Base-by-base conservation (phyloP, 768 basidiomycete genomes). In the Boletus eberwhitei region DNA sequence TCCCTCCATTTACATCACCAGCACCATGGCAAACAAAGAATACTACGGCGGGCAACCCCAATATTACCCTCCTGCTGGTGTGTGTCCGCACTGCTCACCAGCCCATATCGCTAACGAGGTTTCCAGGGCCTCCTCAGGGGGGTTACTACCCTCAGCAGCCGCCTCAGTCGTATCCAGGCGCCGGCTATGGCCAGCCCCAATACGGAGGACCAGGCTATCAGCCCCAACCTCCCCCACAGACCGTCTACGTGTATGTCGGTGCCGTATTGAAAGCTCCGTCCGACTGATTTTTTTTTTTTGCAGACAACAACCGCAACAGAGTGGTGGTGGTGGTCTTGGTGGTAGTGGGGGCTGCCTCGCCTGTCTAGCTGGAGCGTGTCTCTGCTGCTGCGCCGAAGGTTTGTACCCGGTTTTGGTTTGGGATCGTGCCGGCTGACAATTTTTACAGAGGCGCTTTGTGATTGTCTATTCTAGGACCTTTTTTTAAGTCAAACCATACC, bases 141-240 rank as follows among this genome's bases (percentile, higher is more conserved):
- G 83, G 83, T 35, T 88, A 88, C 67, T 88, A 88, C 61, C 87
- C 78, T 21, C 76, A 89, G 76, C 84, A 86, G 72, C 90, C 88
- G 13, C 85, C 80, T 58, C 84, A 86, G 61, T 74, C 85, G 0
- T 88, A 90, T 67, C 81, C 85, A 53, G 72, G 73, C 8, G 82
- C 84, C 53, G 69, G 72, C 26, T 67, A 71, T 11, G 65, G 65
- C 22, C 76, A 77, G 53, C 67, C 65, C 26, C 55, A 14, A 32
- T 63, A 64, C 19, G 64, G 64, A 8, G 66, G 66, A 11, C 63
- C 54, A 13, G 69, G 66, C 3, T 80, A 79, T 59, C 78, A 81
- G 50, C 81, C 82, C 16, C 82, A 86, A 59, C 85, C 84, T 17
- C 84, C 83, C n/a, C 90, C 90, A 17, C 89, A 92, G 68, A 84